These are phyloP conservation scores for Suhomyces kilbournensis DNA, from an alignment of 805 yeast genomes.

Conservation along the genomic window DNA sequence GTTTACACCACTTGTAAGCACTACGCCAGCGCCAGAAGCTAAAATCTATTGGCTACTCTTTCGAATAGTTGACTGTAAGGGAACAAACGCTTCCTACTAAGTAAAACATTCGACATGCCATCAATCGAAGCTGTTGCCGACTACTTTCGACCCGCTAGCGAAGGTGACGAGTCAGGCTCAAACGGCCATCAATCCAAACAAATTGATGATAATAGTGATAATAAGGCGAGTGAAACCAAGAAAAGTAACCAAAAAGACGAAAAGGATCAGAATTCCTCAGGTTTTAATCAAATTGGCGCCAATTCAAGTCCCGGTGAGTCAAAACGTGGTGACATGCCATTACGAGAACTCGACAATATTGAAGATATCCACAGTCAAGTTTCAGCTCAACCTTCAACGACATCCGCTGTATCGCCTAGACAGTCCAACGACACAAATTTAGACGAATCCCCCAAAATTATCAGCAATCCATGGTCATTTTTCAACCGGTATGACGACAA, in stretches of 20 bases:
- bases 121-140: neutral
- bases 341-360: neutral
- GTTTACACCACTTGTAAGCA: neutral
- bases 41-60: neutral
- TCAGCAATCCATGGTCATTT: conserved; percentile 33
- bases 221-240: neutral
- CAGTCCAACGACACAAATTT: neutral
- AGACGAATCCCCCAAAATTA: conserved; percentile 19
- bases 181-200: neutral
- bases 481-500: conserved; percentile 28
- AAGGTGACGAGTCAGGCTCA: neutral
- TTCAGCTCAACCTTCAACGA: neutral
- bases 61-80: neutral
- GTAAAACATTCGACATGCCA: neutral
- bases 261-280: too few relatives aligned
- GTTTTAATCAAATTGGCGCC: neutral
- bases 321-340: neutral
- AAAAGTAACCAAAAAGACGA: neutral
- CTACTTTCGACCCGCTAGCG: neutral
- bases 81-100: neutral
- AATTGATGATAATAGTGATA: neutral
- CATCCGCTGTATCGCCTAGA: neutral
- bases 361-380: neutral
- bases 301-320: neutral
- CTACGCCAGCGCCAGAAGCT: neutral